phyloP scores from a whole-genome alignment of 148 eudicot genomes.

The Rhododendron mucronatum region DNA sequence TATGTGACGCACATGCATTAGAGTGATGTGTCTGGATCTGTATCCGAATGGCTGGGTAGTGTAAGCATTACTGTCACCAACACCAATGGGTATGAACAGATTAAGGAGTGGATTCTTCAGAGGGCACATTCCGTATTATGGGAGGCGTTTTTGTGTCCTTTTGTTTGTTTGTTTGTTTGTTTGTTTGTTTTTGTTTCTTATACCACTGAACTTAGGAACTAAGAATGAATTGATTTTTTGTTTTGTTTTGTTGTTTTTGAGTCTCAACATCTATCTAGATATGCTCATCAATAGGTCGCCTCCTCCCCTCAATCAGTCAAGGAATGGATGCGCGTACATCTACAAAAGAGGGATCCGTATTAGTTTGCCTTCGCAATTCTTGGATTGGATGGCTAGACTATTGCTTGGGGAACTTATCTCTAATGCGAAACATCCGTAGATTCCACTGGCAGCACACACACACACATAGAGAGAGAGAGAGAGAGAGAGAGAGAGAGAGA shows the following conservation, averaged over 20 bases:
- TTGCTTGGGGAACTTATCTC: too few species aligned
- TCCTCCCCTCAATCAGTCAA: too few species aligned
- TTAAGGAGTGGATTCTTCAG: not conserved
- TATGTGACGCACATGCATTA: not conserved
- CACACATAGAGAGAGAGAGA: fast-evolving
- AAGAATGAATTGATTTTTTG: not conserved
- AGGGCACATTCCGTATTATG: not conserved
- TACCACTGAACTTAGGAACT: not conserved
- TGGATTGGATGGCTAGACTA: too few species aligned
- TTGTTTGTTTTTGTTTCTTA: not conserved
- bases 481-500: too few species aligned
- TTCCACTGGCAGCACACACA: too few species aligned
- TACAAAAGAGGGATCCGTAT: too few species aligned
- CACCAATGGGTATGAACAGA: not conserved
- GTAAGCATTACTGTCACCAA: not conserved
- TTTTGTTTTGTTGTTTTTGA: too few species aligned
- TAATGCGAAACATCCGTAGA: too few species aligned
- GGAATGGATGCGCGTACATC: too few species aligned
- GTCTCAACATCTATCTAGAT: not conserved
- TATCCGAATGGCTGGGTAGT: not conserved
- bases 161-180: not conserved
- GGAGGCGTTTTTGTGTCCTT: not conserved
- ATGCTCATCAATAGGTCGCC: not conserved
- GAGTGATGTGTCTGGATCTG: not conserved
- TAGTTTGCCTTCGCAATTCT: too few species aligned